phyloP scores from a whole-genome alignment of 345 rosid species.

The Trapa bicornis region DNA sequence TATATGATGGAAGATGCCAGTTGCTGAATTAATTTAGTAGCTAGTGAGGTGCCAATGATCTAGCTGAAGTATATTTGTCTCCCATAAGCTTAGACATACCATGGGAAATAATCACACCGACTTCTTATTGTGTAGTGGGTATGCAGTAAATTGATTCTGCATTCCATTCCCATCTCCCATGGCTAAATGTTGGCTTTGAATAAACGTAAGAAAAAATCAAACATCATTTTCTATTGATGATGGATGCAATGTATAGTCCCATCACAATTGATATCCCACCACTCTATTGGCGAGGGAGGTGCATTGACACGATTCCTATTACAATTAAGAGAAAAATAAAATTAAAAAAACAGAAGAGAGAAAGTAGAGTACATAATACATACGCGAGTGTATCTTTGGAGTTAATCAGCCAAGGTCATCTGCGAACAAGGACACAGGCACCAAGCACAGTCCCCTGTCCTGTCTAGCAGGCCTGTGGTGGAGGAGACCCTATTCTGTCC shows the following conservation, averaged over 20 bases:
- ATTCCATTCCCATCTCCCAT: no score
- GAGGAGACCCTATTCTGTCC: slow-evolving; percentile 11
- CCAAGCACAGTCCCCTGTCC: slow-evolving; percentile 66
- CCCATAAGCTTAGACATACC: background rate
- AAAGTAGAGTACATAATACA: background rate
- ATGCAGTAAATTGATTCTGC: no score
- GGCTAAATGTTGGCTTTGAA: no score
- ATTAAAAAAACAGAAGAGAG: background rate
- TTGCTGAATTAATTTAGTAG: background rate
- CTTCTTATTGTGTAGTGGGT: background rate
- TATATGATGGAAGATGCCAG: background rate
- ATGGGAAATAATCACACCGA: background rate
- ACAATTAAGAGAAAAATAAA: background rate
- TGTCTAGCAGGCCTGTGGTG: slow-evolving; percentile 28
- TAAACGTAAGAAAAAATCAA: no score
- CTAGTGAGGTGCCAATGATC: background rate
- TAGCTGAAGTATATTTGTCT: background rate
- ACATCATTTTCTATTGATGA: background rate
- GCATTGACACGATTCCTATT: background rate
- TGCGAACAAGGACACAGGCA: slow-evolving; percentile 65
- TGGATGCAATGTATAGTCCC: background rate
- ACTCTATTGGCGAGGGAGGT: no score
- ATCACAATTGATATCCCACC: background rate
- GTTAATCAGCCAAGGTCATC: slow-evolving; percentile 33
- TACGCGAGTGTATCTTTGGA: background rate